Conservation (phyloP, 2,329 filamentous ascomycete species). For the Penicillium expansum region DNA sequence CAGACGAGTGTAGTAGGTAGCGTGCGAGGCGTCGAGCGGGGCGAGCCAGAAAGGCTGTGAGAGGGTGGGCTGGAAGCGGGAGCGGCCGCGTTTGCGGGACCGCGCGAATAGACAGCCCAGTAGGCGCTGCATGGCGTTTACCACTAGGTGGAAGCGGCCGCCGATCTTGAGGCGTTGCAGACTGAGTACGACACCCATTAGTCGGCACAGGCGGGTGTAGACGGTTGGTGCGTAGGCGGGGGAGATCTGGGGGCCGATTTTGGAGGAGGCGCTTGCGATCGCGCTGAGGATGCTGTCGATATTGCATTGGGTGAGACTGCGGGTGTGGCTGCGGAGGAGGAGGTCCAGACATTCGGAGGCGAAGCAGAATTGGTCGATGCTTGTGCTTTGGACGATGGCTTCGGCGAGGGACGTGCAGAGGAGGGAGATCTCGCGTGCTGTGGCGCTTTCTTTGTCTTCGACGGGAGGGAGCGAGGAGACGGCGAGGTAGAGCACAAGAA, state of each 20-base stretch:
- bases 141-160: slow-evolving; percentile 59
- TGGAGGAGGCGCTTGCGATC: slow-evolving; percentile 38
- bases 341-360: slow-evolving; percentile 41
- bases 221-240: slow-evolving; percentile 41
- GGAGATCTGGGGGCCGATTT: slow-evolving; percentile 33
- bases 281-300: slow-evolving; percentile 44
- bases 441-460: slow-evolving; percentile 39
- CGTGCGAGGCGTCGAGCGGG: slow-evolving; percentile 44
- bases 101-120: slow-evolving; percentile 56
- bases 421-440: slow-evolving; percentile 36
- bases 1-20: slow-evolving; percentile 53
- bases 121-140: slow-evolving; percentile 55
- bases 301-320: slow-evolving; percentile 45
- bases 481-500: slow-evolving; percentile 39
- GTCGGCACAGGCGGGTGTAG: slow-evolving; percentile 54
- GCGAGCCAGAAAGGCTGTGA: slow-evolving; percentile 35
- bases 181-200: slow-evolving; percentile 53
- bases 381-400: slow-evolving; percentile 29
- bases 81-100: slow-evolving; percentile 35
- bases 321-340: slow-evolving; percentile 42
- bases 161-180: slow-evolving; percentile 58
- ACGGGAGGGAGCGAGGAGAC: slow-evolving; percentile 32
- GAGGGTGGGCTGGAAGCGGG: slow-evolving; percentile 25
- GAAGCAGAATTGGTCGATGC: slow-evolving; percentile 42
- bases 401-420: slow-evolving; percentile 37